Evolutionary conservation across 2,329 filamentous ascomycete species (phyloP), one percentile per base, ranked within the genome.

Genomic region (Alternaria incomplexa): DNA sequence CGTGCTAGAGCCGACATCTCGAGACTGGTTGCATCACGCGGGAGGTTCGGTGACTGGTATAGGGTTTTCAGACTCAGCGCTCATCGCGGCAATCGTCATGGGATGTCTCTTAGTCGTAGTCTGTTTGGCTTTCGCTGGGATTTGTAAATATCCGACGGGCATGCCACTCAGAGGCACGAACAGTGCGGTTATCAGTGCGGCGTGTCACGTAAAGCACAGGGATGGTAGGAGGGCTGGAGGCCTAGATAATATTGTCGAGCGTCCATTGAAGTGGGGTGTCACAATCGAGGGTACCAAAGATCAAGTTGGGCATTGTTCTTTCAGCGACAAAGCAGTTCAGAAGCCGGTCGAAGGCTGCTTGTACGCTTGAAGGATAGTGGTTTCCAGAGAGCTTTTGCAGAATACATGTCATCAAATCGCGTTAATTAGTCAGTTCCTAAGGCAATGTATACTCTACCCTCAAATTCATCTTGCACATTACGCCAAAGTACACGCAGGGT

Each of bases 201-300:
- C 36, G 5, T 40, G 36, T 40, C 36, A 17, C 5, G n/a, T 40
- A 17, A 40, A 3, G 36, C 2, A 40, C 5, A 17, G 2, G n/a
- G 1, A 6, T 3, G 36, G 36, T 40, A 1, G 36, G 0, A 17
- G 3, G 36, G 36, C 1, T 40, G 36, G 3, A 2, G 36, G 1
- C 0, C 3, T 40, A 1, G 15, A 40, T 0, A 0, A 40, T 6
- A 1, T 40, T 2, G 36, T 40, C 36, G 36, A 17, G 3, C 36
- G 36, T 3, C 36, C 15, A 0, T 6, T 40, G 9, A 1, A 40
- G 3, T 40, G 36, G 36, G 36, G 36, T 0, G 36, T 40, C 15
- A 40, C 36, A 1, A 6, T 40, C 36, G 36, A 17, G 36, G 36
- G 36, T 40, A 40, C 36, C 8, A 10, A 6, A 2, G n/a, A 40